Evolutionary conservation across 2,329 filamentous ascomycete genomes (phyloP), one percentile per base, ranked within the genome.

Genomic region (Trichocomaceae sp.): DNA sequence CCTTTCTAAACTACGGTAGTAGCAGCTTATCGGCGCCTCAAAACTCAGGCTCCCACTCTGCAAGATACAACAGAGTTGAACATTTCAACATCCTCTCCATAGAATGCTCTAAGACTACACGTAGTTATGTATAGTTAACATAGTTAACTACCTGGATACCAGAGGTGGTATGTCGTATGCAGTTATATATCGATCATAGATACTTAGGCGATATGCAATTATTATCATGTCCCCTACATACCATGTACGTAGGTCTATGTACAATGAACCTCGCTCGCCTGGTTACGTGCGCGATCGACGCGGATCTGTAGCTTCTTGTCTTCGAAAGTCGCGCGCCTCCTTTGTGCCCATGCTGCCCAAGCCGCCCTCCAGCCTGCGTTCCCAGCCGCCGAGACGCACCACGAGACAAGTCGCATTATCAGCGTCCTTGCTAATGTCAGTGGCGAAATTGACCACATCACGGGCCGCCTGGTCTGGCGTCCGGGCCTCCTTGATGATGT

Each of bases 401-500:
- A 85, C 83, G 20, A 85, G 68, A 48, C 80, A 82, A 13, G 83
- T 85, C 3, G 82, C 81, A 70, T 86, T 86, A 62, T 85, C 83
- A 1, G 79, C 82, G 47, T 82, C 78, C 2, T 68, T 77, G 23
- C 82, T 85, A 3, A 96, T 87, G 72, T 97, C 93, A 0, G 88
- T 93, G 0, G 92, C 90, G 70, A 93, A 96, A 54, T 83, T 83
- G 26, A 96, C 89, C 7, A 99, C 82, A 58, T 86, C 83, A 56
- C 79, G 80, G 1, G 90, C 84, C 2, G 85, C 93, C 67, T 95
- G 83, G 62, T 96, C 92, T 0, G 93, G 93, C 0, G 92, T 97
- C 66, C 80, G 85, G 5, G 90, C 88, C 72, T 99, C 93, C 71
- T 97, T 97, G 64, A 97, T 80, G 31, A 97, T 84, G 68, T 99